Evolutionary conservation across 805 yeast species (phyloP).

Genomic region (Monosporozyma yasuniensis): DNA sequence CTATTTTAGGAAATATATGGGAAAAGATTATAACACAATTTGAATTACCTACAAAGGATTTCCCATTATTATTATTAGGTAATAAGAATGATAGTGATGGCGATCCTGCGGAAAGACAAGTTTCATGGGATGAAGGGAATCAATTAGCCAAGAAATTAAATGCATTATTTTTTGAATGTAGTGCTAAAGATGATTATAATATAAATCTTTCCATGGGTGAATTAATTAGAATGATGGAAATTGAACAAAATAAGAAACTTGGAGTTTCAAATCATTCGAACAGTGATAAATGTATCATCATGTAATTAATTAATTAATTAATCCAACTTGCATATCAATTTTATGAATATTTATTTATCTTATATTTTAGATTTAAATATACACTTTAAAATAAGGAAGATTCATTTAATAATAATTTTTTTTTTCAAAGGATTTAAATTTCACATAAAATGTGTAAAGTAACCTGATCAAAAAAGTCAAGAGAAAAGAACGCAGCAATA

Average conservation of each 20-base stretch:
- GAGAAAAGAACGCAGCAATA: neutral
- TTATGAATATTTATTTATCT: neutral
- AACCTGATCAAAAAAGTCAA: too few species aligned
- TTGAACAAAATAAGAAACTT: neutral
- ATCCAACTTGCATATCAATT: neutral
- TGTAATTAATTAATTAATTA: constrained; percentile 6
- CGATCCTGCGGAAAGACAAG: neutral
- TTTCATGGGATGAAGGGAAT: constrained; percentile 1
- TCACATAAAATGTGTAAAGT: too few species aligned
- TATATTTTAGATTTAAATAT: neutral
- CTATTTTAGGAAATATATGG: constrained; percentile 62
- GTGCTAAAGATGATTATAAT: constrained; percentile 20
- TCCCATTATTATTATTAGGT: constrained; percentile 62
- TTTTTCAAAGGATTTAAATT: too few species aligned
- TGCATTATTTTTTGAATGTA: constrained; percentile 23
- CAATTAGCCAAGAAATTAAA: constrained; percentile 1
- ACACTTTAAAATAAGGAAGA: too few species aligned
- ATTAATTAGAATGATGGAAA: constrained; percentile 8
- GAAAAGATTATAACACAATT: constrained; percentile 73
- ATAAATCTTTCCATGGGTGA: constrained; percentile 18
- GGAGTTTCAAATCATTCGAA: constrained; percentile 4
- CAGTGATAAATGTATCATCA: constrained; percentile 11
- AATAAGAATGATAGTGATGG: constrained; percentile 19
- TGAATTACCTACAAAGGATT: constrained; percentile 33
- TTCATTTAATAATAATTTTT: too few species aligned